Conservation (phyloP, 805 yeast species). For the Saccharomycopsis fodiens region DNA sequence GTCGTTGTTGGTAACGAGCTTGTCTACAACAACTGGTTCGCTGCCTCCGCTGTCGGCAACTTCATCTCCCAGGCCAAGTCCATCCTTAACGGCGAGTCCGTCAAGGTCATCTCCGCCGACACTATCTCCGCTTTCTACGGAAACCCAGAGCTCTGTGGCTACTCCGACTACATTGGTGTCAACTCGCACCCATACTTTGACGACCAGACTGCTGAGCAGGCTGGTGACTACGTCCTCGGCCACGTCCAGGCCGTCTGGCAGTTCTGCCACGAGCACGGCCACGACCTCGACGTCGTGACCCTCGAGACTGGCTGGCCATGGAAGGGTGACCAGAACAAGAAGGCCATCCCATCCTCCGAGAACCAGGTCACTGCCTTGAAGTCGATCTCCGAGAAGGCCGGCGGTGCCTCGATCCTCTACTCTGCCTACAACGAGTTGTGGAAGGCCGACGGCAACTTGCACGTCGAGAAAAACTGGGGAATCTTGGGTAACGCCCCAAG, state of each 20-base stretch:
- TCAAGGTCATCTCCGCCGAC: slow-evolving; percentile 54
- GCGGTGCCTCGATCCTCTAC: slow-evolving; percentile 45
- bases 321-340: slow-evolving; percentile 42
- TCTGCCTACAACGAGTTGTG: slow-evolving; percentile 57
- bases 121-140: slow-evolving; percentile 48
- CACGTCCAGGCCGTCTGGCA: slow-evolving; percentile 15
- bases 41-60: slow-evolving; percentile 36
- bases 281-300: slow-evolving; percentile 36
- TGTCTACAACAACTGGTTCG: slow-evolving; percentile 44
- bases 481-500: slow-evolving; percentile 19
- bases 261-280: slow-evolving; percentile 18
- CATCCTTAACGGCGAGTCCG: slow-evolving; percentile 38
- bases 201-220: slow-evolving; percentile 10
- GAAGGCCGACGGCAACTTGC: slow-evolving; percentile 49
- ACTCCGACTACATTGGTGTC: slow-evolving; percentile 56
- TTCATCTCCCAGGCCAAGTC: slow-evolving; percentile 43
- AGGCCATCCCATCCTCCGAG: slow-evolving; percentile 44
- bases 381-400: slow-evolving; percentile 39
- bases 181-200: slow-evolving; percentile 57
- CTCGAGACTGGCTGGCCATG: slow-evolving; percentile 71
- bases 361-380: slow-evolving; percentile 48
- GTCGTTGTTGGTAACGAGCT: slow-evolving; percentile 59
- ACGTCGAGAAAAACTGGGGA: slow-evolving; percentile 43
- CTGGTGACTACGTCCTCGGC: slow-evolving; percentile 16
- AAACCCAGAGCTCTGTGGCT: slow-evolving; percentile 45